Evolutionary conservation across 2,329 filamentous ascomycete genomes (phyloP).

Genomic region (Hirsutella rhossiliensis): DNA sequence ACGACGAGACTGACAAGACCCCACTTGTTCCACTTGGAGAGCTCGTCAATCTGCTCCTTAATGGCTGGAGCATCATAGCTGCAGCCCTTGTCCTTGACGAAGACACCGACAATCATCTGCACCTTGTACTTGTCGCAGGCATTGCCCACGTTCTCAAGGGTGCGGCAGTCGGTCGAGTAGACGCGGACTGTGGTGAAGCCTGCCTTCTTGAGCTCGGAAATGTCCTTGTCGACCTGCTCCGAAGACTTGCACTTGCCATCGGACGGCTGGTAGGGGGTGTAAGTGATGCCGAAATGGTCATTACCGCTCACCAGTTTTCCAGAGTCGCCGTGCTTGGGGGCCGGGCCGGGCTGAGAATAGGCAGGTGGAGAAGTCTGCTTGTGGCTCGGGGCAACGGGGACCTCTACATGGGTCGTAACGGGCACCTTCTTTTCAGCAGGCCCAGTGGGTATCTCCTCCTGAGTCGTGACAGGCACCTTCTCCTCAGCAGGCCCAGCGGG

Average conservation of each 20-base stretch:
- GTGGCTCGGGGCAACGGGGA: background rate
- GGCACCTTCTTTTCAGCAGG: background rate
- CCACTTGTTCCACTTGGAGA: conserved; percentile 64
- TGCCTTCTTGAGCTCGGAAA: conserved; percentile 47
- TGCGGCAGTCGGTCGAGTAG: conserved; percentile 87
- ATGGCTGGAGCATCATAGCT: conserved; percentile 47
- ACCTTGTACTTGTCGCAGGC: conserved; percentile 56
- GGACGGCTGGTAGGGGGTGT: conserved; percentile 56
- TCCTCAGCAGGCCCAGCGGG: background rate
- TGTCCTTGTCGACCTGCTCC: conserved; percentile 44
- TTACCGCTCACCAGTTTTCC: conserved; percentile 27
- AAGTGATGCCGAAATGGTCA: conserved; percentile 63
- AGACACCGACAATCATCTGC: conserved; percentile 79
- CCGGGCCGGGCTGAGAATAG: conserved; percentile 9
- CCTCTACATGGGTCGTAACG: no score
- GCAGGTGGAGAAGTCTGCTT: background rate
- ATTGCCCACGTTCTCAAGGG: conserved; percentile 61
- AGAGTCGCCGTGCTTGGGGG: background rate
- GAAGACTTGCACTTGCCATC: conserved; percentile 53
- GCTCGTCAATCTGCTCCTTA: conserved; percentile 59
- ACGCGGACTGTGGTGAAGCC: conserved; percentile 66
- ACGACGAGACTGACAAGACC: conserved; percentile 67
- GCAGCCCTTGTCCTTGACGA: conserved; percentile 57
- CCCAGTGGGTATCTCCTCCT: background rate
- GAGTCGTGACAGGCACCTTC: background rate